phyloP scores from a whole-genome alignment of 257 asterid species.

The Orobanche coerulescens region DNA sequence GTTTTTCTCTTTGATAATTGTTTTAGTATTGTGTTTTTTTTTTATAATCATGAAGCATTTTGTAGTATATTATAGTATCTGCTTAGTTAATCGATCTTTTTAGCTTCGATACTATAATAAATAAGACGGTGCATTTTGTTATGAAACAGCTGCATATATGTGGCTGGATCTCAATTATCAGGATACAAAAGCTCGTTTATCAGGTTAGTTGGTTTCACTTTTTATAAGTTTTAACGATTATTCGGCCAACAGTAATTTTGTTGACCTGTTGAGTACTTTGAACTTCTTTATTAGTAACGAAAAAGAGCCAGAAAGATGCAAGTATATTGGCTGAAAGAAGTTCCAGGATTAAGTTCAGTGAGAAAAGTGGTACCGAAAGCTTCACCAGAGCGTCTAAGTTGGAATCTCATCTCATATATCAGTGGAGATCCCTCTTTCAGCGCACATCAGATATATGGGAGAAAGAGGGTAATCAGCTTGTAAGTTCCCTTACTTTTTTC shows the following conservation, averaged over 20 bases:
- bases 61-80: too few relatives aligned
- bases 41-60: too few relatives aligned
- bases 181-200: conserved; percentile 63
- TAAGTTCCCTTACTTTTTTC: conserved; percentile 40
- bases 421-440: conserved; percentile 74
- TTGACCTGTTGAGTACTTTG: too few relatives aligned
- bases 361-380: conserved; percentile 31
- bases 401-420: conserved; percentile 52
- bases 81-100: too few relatives aligned
- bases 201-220: conserved; percentile 50
- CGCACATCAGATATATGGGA: conserved; percentile 48
- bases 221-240: too few relatives aligned
- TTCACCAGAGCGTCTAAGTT: conserved; percentile 24
- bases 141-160: conserved; percentile 54
- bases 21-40: not conserved
- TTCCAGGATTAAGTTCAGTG: conserved; percentile 34
- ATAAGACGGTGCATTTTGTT: conserved; percentile 15
- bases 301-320: conserved; percentile 73
- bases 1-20: not conserved
- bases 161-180: conserved; percentile 85
- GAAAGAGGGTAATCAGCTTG: conserved; percentile 61
- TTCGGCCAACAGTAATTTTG: too few relatives aligned
- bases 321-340: conserved; percentile 59
- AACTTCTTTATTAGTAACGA: conserved; percentile 40
- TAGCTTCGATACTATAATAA: not conserved